Evolutionary conservation across 2,329 filamentous ascomycete genomes (phyloP).

Genomic region (Phaeosphaeria sp.): DNA sequence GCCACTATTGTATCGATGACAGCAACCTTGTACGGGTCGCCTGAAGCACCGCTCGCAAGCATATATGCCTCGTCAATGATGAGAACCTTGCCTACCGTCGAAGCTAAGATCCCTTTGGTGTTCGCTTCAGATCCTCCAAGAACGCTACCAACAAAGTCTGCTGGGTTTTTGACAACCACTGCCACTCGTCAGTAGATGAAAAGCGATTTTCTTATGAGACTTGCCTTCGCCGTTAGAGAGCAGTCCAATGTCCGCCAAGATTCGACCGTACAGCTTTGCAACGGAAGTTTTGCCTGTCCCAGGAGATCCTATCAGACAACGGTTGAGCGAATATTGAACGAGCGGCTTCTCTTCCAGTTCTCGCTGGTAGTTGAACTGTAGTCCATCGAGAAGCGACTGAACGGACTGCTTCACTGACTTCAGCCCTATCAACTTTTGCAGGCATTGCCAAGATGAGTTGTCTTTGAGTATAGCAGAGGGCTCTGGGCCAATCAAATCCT

Average conservation of each 20-base stretch:
- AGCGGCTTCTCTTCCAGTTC: conserved; percentile 68
- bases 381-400: conserved; percentile 63
- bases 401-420: conserved; percentile 68
- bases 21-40: conserved; percentile 64
- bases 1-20: conserved; percentile 78
- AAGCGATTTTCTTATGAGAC: conserved; percentile 8
- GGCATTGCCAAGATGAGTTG: conserved; percentile 63
- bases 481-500: conserved; percentile 75
- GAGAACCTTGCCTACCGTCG: conserved; percentile 74
- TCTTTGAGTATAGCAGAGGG: conserved; percentile 60
- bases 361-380: conserved; percentile 69
- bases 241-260: conserved; percentile 71
- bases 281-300: conserved; percentile 81
- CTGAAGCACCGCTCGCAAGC: conserved; percentile 53
- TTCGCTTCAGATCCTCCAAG: conserved; percentile 73
- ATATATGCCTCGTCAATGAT: conserved; percentile 84
- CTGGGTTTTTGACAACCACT: conserved; percentile 74
- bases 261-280: conserved; percentile 73
- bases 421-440: conserved; percentile 67
- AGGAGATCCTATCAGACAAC: conserved; percentile 73
- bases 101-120: conserved; percentile 73
- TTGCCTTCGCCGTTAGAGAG: conserved; percentile 72
- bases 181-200: conserved; percentile 7
- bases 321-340: conserved; percentile 69
- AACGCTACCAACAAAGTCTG: conserved; percentile 71